These are phyloP conservation scores for Pyrenopolyporus hunteri DNA, from an alignment of 495 filamentous ascomycete species.

Conservation along the genomic window DNA sequence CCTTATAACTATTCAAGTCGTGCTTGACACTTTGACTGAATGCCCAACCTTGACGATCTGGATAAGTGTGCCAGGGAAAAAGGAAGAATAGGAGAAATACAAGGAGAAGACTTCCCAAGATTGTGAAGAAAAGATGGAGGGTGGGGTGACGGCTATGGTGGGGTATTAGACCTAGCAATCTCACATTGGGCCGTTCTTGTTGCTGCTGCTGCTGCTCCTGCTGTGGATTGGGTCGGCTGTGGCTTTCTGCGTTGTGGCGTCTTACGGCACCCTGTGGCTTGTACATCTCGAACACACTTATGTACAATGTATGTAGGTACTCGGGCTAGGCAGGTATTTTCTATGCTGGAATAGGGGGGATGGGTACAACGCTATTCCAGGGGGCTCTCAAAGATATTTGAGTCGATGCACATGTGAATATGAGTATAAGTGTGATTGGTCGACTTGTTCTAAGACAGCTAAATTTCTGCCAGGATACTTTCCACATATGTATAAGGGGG, in stretches of 20 bases:
- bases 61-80: slow-evolving; percentile 37
- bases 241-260: slow-evolving; percentile 17
- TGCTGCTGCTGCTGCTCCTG: too few relatives aligned
- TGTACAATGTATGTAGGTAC: background rate
- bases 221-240: slow-evolving; percentile 35
- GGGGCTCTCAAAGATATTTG: background rate
- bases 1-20: slow-evolving; percentile 39
- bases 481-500: too few relatives aligned
- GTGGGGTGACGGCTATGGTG: slow-evolving; percentile 41
- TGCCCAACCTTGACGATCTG: slow-evolving; percentile 36
- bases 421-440: background rate
- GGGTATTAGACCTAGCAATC: slow-evolving; percentile 27
- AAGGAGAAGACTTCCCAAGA: slow-evolving; percentile 30
- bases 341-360: too few relatives aligned
- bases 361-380: background rate
- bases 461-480: background rate
- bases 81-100: slow-evolving; percentile 42
- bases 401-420: background rate
- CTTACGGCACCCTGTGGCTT: slow-evolving; percentile 22
- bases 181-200: slow-evolving; percentile 14
- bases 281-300: slow-evolving; percentile 25
- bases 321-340: background rate
- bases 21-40: slow-evolving; percentile 39
- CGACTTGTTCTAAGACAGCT: background rate
- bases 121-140: slow-evolving; percentile 42